Base-by-base conservation (phyloP, 73 alveolate genomes). In the Paraurostyla sp. region DNA sequence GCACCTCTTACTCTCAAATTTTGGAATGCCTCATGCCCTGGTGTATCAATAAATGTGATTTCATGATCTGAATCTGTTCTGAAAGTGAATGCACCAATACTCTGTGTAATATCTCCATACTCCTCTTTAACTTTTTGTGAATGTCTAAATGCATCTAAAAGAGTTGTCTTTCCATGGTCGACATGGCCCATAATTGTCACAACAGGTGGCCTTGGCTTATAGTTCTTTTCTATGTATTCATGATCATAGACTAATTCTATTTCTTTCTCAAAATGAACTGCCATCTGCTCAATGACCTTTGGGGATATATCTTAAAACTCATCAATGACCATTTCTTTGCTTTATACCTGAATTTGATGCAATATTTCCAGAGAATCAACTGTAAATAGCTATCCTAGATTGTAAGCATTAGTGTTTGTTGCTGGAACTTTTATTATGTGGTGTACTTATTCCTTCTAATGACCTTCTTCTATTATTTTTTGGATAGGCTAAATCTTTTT, bases 111-210 rank as follows among this genome's bases (percentile, higher is more conserved):
- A 11, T 96, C 97, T 32, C 99, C 99, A 32, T 87, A 95, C 85
- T 97, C 99, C 9, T 95, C 90, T 35, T 96, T 97, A n/a, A 95
- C 98, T 27, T 90, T 90, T 38, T 80, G 76, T 0, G 95, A 88
- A 46, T 95, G 80, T 52, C 99, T 87, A 36, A 97, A 75, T 27
- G 96, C 92, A 69, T 97, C 99, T 6, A 96, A 87, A 29, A 97
- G 93, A 0, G 99, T 97, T 46, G 99, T 97, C 76, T 97, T 97
- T 49, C 99, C 99, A 63, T 97, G 99, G 80, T 97, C 99, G 36
- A 97, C 99, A 85, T 97, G 99, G 11, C 99, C 99, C 99, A 97
- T 97, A 52, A 97, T 95, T 4, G 99, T 95, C 20, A 96, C 95
- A 22, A 96, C 91, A 0, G 99, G 99, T 0, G 97, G 91, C 62